Evolutionary conservation across 2,329 filamentous ascomycete genomes (phyloP), one percentile per base, ranked within the genome.

Genomic region (Claviceps maximensis): DNA sequence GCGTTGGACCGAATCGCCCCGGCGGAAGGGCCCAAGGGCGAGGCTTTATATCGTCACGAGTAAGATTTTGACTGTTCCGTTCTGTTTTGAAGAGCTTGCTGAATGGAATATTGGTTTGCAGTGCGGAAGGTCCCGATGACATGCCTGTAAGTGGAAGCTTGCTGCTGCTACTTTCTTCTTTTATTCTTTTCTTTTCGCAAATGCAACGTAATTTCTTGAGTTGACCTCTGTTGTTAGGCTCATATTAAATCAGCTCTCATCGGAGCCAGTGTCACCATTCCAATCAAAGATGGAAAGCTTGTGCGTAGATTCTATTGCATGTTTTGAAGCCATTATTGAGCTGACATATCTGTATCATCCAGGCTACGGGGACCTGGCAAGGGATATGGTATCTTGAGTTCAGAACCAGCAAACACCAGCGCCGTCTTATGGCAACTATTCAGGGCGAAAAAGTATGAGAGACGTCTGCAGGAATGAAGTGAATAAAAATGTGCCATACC

Each of bases 341-440:
- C 42, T 50, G 33, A 53, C 41, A 50, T 44, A 27, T 5, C 33
- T 40, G 49, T 46, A 31, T 8, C 29, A n/a, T 31, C n/a, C 12
- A 79, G 75, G 76, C 76, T 23, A 79, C 78, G 13, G 82, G 82
- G 23, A 85, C 81, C 4, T 91, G 87, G 87, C 87, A 93, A 62
- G 82, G 93, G 0, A 91, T 97, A 55, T 97, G 88, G 87, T 95
- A 94, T 68, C 72, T 96, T 58, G 93, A 97, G 70, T 97, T 97
- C 67, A 78, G 91, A 53, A 78, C 75, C 10, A 74, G 74, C 60
- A 88, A 81, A 69, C 90, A 96, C 69, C 75, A 80, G 58, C 79
- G 93, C 62, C 86, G 82, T 65, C 79, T 97, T 13, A 84, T 98
- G 57, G 91, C 91, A 52, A 97, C 93, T 1, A 94, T 97, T 57